These are phyloP conservation scores for Sugiyamaella grinbergsii DNA, from an alignment of 1,139 yeast species.

Conservation along the genomic window DNA sequence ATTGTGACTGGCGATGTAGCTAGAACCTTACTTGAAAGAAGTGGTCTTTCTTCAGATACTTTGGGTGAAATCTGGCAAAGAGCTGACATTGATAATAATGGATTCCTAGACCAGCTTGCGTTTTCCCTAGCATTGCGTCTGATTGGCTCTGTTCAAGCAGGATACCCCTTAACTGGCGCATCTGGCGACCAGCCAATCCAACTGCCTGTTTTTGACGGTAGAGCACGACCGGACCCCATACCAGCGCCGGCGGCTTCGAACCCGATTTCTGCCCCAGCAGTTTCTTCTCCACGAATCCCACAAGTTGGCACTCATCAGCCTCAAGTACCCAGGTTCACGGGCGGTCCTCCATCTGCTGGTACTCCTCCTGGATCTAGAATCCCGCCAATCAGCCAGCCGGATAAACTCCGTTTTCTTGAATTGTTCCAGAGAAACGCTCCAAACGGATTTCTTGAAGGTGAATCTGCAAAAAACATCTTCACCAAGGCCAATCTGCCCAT, in stretches of 20 bases:
- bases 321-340: conserved; percentile 26
- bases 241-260: conserved; percentile 27
- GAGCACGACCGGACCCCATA: conserved; percentile 24
- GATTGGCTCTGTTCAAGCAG: conserved; percentile 85
- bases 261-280: conserved; percentile 21
- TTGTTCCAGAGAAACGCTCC: conserved; percentile 73
- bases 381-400: conserved; percentile 65
- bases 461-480: conserved; percentile 79
- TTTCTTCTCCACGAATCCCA: conserved; percentile 30
- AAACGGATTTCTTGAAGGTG: conserved; percentile 64
- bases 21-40: conserved; percentile 79
- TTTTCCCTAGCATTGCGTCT: conserved; percentile 86
- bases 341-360: conserved; percentile 13
- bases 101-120: conserved; percentile 78
- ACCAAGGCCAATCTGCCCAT: conserved; percentile 84
- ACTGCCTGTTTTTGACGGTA: conserved; percentile 47
- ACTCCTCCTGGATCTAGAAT: conserved; percentile 44
- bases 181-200: conserved; percentile 57
- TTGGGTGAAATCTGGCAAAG: conserved; percentile 94
- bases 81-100: conserved; percentile 82
- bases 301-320: conserved; percentile 25
- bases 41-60: conserved; percentile 75
- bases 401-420: conserved; percentile 69
- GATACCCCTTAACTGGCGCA: conserved; percentile 55
- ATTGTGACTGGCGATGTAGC: conserved; percentile 89